Conservation (phyloP, 176 grass and related monocot species). For the Raddia guianensis region DNA sequence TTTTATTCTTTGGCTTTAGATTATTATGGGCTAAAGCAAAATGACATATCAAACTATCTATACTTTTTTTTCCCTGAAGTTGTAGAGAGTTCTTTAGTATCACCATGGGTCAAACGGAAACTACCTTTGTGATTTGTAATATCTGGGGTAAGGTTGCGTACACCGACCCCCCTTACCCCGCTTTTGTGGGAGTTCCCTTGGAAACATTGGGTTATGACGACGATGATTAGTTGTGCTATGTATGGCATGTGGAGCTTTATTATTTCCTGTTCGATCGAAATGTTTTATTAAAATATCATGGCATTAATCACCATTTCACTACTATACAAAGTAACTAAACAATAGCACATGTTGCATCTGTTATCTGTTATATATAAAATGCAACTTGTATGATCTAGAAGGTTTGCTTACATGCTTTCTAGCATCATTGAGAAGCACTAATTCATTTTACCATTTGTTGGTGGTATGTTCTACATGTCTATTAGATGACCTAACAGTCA, state of each 20-base stretch:
- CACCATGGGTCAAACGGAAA: too few species aligned
- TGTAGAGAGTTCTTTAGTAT: too few species aligned
- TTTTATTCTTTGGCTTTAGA: too few species aligned
- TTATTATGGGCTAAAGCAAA: too few species aligned
- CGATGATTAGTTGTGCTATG: not conserved
- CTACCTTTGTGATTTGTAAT: too few species aligned
- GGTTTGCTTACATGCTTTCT: not conserved
- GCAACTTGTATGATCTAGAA: not conserved
- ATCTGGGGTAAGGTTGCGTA: too few species aligned
- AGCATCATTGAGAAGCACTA: conserved; percentile 6
- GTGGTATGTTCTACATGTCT: conserved; percentile 18
- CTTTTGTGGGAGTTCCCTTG: too few species aligned
- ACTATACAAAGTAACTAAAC: not conserved
- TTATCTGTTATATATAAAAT: not conserved
- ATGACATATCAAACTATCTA: too few species aligned
- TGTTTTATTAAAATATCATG: conserved; percentile 14
- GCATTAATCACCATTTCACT: not conserved
- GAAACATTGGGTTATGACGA: too few species aligned
- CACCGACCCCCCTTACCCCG: too few species aligned
- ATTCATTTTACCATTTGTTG: not conserved
- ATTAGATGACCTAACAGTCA: conserved; percentile 6
- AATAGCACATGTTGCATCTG: not conserved
- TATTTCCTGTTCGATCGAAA: conserved; percentile 15
- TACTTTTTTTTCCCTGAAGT: too few species aligned
- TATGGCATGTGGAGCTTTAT: conserved; percentile 1